phyloP scores from a whole-genome alignment of 257 asterid species.

The Solanum okadae region DNA sequence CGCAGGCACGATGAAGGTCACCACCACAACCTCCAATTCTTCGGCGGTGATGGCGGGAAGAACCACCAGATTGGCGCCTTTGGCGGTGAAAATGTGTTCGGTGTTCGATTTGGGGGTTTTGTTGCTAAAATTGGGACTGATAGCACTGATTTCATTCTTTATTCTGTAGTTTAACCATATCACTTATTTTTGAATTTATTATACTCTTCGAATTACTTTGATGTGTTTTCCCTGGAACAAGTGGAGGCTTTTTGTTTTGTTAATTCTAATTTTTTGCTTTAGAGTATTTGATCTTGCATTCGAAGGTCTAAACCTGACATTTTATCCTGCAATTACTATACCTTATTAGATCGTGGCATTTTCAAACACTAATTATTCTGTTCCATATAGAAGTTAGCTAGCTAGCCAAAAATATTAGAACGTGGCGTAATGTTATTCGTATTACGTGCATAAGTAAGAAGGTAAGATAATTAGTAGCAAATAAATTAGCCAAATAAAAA shows the following conservation, averaged over 20 bases:
- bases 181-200: not conserved
- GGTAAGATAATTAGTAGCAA: too few relatives aligned
- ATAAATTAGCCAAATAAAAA: too few relatives aligned
- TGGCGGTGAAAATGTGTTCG: not conserved
- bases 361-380: not conserved
- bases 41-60: not conserved
- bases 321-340: not conserved
- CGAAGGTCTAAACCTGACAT: not conserved
- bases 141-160: constrained; percentile 47
- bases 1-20: not conserved
- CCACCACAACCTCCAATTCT: not conserved
- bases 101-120: constrained; percentile 4
- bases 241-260: not conserved
- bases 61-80: not conserved
- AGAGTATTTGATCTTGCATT: not conserved
- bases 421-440: not conserved
- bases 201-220: not conserved
- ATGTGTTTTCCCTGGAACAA: not conserved
- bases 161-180: constrained; percentile 18
- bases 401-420: too few relatives aligned
- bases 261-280: not conserved
- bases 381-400: too few relatives aligned
- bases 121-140: constrained; percentile 15
- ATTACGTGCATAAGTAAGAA: not conserved
- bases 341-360: not conserved